phyloP scores from a whole-genome alignment of 2,329 filamentous ascomycete genomes.

The Calonectria crousiana region DNA sequence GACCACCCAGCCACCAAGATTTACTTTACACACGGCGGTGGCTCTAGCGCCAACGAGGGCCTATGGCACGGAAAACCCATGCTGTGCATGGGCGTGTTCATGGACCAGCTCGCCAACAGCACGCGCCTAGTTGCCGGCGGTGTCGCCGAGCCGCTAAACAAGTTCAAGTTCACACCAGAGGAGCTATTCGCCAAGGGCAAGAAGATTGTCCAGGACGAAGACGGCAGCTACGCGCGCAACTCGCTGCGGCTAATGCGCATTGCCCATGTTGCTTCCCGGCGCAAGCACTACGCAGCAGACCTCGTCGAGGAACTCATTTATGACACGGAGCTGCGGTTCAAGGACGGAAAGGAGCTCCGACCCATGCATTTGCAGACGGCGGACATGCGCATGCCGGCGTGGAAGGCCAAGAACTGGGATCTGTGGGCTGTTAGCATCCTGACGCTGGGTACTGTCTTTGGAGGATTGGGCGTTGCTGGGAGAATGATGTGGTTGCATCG shows the following conservation, averaged over 20 bases:
- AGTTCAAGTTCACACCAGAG: slow-evolving; percentile 48
- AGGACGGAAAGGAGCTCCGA: slow-evolving; percentile 32
- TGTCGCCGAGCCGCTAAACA: slow-evolving; percentile 51
- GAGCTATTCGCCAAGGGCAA: slow-evolving; percentile 47
- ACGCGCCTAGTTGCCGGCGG: slow-evolving; percentile 51
- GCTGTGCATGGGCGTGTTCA: slow-evolving; percentile 53
- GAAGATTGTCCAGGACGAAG: slow-evolving; percentile 44
- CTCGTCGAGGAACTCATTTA: slow-evolving; percentile 57
- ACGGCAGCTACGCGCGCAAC: slow-evolving; percentile 49
- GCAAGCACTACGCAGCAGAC: slow-evolving; percentile 53
- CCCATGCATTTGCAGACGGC: slow-evolving; percentile 60
- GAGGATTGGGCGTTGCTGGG: slow-evolving; percentile 2
- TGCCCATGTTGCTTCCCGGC: slow-evolving; percentile 49
- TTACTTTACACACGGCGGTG: slow-evolving; percentile 57
- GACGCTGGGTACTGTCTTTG: slow-evolving; percentile 40
- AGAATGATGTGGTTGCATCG: slow-evolving; percentile 9
- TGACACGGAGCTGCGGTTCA: slow-evolving; percentile 47
- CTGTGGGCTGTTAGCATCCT: slow-evolving; percentile 48
- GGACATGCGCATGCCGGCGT: slow-evolving; percentile 55
- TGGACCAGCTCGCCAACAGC: slow-evolving; percentile 56
- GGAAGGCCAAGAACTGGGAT: slow-evolving; percentile 55
- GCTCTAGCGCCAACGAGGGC: slow-evolving; percentile 55
- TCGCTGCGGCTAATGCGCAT: slow-evolving; percentile 53
- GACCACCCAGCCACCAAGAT: slow-evolving; percentile 48
- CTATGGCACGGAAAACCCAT: slow-evolving; percentile 54